These are phyloP conservation scores for Fusarium sp. DNA, from an alignment of 2,329 filamentous ascomycete species.

Conservation along the genomic window DNA sequence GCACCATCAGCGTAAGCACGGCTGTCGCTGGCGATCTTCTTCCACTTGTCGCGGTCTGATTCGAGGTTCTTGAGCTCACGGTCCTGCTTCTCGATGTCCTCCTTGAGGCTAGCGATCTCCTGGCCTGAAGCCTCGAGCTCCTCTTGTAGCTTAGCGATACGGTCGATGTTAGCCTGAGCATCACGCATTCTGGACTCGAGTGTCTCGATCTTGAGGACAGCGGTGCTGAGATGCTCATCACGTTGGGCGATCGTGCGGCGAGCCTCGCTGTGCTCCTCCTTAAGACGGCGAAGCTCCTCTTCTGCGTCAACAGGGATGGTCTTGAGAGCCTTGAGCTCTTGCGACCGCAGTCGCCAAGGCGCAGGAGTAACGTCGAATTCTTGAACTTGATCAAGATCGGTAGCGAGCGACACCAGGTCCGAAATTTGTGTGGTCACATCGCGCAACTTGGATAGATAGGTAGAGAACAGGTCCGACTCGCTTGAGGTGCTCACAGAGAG, in stretches of 20 bases:
- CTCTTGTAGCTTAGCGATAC: slow-evolving; percentile 73
- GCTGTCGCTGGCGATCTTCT: slow-evolving; percentile 74
- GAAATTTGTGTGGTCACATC: slow-evolving; percentile 71
- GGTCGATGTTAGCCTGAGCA: slow-evolving; percentile 79
- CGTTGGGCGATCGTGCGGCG: slow-evolving; percentile 77
- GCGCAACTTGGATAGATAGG: slow-evolving; percentile 75
- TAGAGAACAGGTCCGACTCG: slow-evolving; percentile 76
- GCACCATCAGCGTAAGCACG: slow-evolving; percentile 64
- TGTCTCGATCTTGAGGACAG: slow-evolving; percentile 92
- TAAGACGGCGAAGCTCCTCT: slow-evolving; percentile 83
- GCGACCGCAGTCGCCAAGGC: slow-evolving; percentile 86
- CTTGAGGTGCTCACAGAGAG: slow-evolving; percentile 61
- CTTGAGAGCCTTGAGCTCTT: slow-evolving; percentile 85
- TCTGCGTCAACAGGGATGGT: slow-evolving; percentile 84
- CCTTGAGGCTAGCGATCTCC: slow-evolving; percentile 64
- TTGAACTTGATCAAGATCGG: slow-evolving; percentile 76
- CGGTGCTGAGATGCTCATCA: slow-evolving; percentile 86
- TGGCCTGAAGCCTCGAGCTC: slow-evolving; percentile 65
- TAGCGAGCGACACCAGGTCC: slow-evolving; percentile 76
- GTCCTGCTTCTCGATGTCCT: slow-evolving; percentile 74
- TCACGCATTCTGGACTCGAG: slow-evolving; percentile 89
- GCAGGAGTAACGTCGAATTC: slow-evolving; percentile 81
- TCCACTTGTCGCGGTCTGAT: slow-evolving; percentile 75
- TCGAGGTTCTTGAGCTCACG: slow-evolving; percentile 73
- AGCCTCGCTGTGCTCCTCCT: slow-evolving; percentile 82